phyloP scores from a whole-genome alignment of 2,329 filamentous ascomycete genomes.

The Fusarium buxicola region DNA sequence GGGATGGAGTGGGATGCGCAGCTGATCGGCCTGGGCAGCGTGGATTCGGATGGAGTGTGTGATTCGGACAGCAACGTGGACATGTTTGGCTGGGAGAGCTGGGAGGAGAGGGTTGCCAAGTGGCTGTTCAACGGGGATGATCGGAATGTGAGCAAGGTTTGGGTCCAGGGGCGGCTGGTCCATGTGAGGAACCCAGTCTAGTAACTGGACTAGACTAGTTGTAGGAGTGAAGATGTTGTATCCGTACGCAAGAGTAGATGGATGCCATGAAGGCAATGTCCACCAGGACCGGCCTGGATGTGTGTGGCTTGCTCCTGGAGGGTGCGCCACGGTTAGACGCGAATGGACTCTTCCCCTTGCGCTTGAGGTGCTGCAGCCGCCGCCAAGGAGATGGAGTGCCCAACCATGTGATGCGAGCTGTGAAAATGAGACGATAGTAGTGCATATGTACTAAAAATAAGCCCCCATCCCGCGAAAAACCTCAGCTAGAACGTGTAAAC shows the following conservation, averaged over 20 bases:
- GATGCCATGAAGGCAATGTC: too few species aligned
- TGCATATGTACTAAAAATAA: slow-evolving; percentile 1
- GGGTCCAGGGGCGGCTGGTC: slow-evolving; percentile 87
- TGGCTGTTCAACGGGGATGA: slow-evolving; percentile 97
- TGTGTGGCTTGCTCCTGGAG: not conserved
- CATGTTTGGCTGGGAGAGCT: slow-evolving; percentile 91
- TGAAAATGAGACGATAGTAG: too few species aligned
- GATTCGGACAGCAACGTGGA: slow-evolving; percentile 75
- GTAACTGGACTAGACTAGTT: too few species aligned
- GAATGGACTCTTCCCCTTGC: not conserved
- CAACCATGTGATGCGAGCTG: too few species aligned
- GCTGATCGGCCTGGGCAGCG: slow-evolving; percentile 73
- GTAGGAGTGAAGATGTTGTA: too few species aligned
- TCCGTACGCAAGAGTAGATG: too few species aligned
- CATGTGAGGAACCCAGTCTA: too few species aligned
- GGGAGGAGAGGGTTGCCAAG: slow-evolving; percentile 88
- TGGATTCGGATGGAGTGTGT: slow-evolving; percentile 55
- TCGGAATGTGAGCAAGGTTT: slow-evolving; percentile 87
- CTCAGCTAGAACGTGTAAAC: too few species aligned
- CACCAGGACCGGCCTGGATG: not conserved
- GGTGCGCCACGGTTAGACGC: slow-evolving; percentile 5
- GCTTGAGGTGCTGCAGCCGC: slow-evolving; percentile 15
- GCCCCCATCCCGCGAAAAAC: too few species aligned
- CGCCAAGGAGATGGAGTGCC: not conserved
- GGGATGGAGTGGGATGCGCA: slow-evolving; percentile 95